Conservation (phyloP, 495 filamentous ascomycete genomes). For the Podospora appendiculata region DNA sequence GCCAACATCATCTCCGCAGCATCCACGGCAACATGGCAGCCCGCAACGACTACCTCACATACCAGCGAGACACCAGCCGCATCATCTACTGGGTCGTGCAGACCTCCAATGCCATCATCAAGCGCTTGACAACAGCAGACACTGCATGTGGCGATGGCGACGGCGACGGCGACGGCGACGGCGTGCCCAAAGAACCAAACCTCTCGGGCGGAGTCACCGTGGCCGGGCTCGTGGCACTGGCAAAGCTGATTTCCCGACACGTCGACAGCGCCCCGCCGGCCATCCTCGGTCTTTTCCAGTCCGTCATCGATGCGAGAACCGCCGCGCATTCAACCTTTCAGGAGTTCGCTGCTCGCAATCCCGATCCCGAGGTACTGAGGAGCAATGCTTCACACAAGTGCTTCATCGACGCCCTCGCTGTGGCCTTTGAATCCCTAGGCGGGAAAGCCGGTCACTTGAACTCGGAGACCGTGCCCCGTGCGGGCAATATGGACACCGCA, state of each 20-base stretch:
- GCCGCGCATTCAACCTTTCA: slow-evolving; percentile 15
- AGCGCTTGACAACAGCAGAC: too few relatives aligned
- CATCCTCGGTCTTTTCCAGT: slow-evolving; percentile 22
- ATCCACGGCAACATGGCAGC: not conserved
- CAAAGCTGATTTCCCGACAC: slow-evolving; percentile 9
- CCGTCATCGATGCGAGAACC: slow-evolving; percentile 22
- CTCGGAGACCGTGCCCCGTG: not conserved
- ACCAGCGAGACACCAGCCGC: slow-evolving; percentile 3
- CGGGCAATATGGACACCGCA: not conserved
- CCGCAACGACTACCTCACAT: not conserved
- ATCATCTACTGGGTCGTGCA: slow-evolving; percentile 4
- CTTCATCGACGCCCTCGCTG: slow-evolving; percentile 31
- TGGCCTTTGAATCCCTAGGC: slow-evolving; percentile 27
- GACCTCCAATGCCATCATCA: slow-evolving; percentile 17
- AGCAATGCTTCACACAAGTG: slow-evolving; percentile 31
- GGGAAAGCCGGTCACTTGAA: slow-evolving; percentile 12
- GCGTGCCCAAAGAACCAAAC: not conserved
- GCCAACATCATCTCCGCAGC: too few relatives aligned
- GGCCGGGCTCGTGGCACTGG: too few relatives aligned
- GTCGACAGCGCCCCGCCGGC: slow-evolving; percentile 16
- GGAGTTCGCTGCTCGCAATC: slow-evolving; percentile 19
- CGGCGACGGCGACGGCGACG: slow-evolving; percentile 6
- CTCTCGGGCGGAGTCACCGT: slow-evolving; percentile 18
- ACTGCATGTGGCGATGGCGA: slow-evolving; percentile 14
- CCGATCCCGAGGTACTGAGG: slow-evolving; percentile 28